Percentiles rank a stretch among this genome's conserved stretches.
phyloP scores from a whole-genome alignment of 2,329 filamentous ascomycete species.

The Sporothrix sp. region DNA sequence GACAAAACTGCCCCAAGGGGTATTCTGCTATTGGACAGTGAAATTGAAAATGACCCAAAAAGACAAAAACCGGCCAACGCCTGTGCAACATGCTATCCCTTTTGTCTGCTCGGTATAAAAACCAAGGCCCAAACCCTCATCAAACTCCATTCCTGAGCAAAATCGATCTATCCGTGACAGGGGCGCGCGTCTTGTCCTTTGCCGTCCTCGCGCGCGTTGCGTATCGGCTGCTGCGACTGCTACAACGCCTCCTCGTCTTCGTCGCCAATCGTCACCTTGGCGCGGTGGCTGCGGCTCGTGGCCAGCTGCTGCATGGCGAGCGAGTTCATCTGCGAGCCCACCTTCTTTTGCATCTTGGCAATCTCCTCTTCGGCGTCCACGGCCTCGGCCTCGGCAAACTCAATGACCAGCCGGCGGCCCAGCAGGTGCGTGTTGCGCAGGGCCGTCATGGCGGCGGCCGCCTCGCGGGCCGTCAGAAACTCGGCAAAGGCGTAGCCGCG shows the following conservation, averaged over 20 bases:
- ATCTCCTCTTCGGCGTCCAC: conserved; percentile 94
- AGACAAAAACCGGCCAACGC: conserved; percentile 1
- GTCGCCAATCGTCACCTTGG: conserved; percentile 79
- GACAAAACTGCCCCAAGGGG: not conserved
- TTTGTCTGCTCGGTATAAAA: not conserved
- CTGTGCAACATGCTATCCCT: not conserved
- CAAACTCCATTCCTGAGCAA: conserved; percentile 21
- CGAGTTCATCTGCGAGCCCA: conserved; percentile 81
- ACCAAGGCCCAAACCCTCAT: conserved; percentile 9
- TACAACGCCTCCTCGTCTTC: conserved; percentile 43
- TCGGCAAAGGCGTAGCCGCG: conserved; percentile 96
- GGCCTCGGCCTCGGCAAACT: conserved; percentile 82
- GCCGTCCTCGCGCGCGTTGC: too few relatives aligned
- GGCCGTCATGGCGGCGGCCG: conserved; percentile 78
- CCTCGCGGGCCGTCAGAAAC: conserved; percentile 71
- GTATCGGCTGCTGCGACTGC: too few relatives aligned
- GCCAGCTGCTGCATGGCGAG: conserved; percentile 84
- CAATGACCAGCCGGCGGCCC: conserved; percentile 77
- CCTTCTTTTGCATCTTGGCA: conserved; percentile 93
- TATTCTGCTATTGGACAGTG: not conserved
- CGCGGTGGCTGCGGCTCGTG: conserved; percentile 57
- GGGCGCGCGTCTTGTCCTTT: not conserved
- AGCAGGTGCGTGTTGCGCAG: conserved; percentile 88
- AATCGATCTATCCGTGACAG: not conserved
- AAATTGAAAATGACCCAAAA: not conserved